Percentiles rank a stretch among this genome's conserved stretches.
Evolutionary conservation across 768 basidiomycete species (phyloP).

Genomic region (Psilocybe cubensis): DNA sequence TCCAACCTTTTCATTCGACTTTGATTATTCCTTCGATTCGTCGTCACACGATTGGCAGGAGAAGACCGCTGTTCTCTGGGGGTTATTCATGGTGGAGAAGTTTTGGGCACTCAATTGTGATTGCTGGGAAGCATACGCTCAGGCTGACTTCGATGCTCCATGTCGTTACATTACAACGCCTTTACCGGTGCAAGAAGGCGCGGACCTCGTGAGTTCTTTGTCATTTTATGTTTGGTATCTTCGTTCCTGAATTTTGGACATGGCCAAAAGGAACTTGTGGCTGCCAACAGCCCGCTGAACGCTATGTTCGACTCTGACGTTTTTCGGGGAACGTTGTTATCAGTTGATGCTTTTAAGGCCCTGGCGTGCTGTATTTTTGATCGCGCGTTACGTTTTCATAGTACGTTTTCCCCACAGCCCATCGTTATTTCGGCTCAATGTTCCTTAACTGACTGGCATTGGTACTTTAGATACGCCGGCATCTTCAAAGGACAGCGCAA

Average conservation of each 20-base stretch:
- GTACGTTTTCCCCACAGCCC: constrained; percentile 12
- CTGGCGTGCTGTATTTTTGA: constrained; percentile 59
- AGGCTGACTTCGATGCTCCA: constrained; percentile 52
- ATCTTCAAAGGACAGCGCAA: constrained; percentile 28
- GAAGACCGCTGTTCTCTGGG: constrained; percentile 60
- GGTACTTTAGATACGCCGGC: constrained; percentile 11
- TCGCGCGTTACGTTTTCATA: constrained; percentile 46
- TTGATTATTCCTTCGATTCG: constrained; percentile 15
- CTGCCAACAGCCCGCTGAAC: constrained; percentile 25
- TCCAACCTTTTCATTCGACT: constrained; percentile 20
- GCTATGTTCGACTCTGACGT: constrained; percentile 29
- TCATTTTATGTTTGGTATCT: not conserved
- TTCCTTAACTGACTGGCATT: not conserved
- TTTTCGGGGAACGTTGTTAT: constrained; percentile 27
- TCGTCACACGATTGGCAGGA: constrained; percentile 44
- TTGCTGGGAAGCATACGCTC: constrained; percentile 45
- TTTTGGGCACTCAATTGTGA: constrained; percentile 61
- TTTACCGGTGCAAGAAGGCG: constrained; percentile 43
- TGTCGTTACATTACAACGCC: constrained; percentile 56
- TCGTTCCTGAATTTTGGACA: constrained; percentile 1
- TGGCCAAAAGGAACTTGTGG: constrained; percentile 12
- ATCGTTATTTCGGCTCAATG: constrained; percentile 20
- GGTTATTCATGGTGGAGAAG: constrained; percentile 64
- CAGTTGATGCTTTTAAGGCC: constrained; percentile 46
- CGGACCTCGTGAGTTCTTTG: constrained; percentile 15